A percentile compares a stretch with the other conserved stretches of the same genome.
Evolutionary conservation across 2,329 filamentous ascomycete genomes (phyloP).

Genomic region (Pseudogymnoascus sp.): DNA sequence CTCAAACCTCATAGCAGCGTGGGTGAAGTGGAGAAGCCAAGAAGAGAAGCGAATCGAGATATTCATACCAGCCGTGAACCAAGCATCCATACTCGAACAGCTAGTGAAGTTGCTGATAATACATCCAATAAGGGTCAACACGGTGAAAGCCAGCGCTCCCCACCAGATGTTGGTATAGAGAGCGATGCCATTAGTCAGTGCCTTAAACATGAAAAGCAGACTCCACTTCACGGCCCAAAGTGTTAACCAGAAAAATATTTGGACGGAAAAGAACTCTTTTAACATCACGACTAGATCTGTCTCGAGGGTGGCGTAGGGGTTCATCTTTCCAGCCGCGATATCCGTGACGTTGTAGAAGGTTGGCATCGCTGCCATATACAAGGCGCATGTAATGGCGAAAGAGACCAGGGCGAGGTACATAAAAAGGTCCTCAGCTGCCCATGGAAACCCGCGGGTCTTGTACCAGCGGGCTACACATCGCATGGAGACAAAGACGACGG

Average conservation of each 20-base stretch:
- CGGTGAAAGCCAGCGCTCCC: slow-evolving; percentile 4
- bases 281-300: slow-evolving; percentile 27
- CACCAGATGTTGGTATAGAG: slow-evolving; percentile 7
- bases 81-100: slow-evolving; percentile 29
- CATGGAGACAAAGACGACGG: slow-evolving; percentile 11
- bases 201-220: slow-evolving; percentile 3
- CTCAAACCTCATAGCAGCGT: neutral
- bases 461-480: slow-evolving; percentile 13
- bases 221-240: slow-evolving; percentile 10
- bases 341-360: slow-evolving; percentile 27
- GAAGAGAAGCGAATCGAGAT: neutral
- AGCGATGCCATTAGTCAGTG: neutral
- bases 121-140: slow-evolving; percentile 30
- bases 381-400: slow-evolving; percentile 24
- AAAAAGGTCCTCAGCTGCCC: slow-evolving; percentile 14
- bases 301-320: slow-evolving; percentile 24
- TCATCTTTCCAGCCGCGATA: slow-evolving; percentile 19
- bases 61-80: slow-evolving; percentile 24
- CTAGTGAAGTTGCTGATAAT: slow-evolving; percentile 29
- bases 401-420: slow-evolving; percentile 17
- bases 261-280: slow-evolving; percentile 29
- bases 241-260: slow-evolving; percentile 10
- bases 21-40: neutral
- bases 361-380: slow-evolving; percentile 31
- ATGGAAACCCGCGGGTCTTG: slow-evolving; percentile 12